Conservation (phyloP, 2,329 filamentous ascomycete genomes). For the Botrytis fragariae region DNA sequence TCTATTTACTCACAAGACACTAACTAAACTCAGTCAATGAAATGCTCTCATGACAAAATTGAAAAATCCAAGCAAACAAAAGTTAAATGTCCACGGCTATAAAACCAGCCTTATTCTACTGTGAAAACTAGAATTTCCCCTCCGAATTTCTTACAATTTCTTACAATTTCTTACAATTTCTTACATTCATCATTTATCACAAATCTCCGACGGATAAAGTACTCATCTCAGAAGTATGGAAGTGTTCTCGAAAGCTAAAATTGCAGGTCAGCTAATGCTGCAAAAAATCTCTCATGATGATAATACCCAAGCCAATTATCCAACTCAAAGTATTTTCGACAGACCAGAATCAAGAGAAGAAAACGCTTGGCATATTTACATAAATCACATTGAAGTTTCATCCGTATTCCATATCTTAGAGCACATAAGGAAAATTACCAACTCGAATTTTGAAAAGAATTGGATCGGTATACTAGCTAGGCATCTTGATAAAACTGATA, state of each 20-base stretch:
- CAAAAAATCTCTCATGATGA: not conserved
- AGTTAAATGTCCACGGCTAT: not conserved
- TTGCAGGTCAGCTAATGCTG: not conserved
- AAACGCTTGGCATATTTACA: not conserved
- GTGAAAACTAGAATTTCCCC: not conserved
- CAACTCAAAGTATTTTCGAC: not conserved
- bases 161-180: no score
- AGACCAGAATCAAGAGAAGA: not conserved
- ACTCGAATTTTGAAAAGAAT: not conserved
- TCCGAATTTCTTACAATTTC: no score
- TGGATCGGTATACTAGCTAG: not conserved
- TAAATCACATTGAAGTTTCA: not conserved
- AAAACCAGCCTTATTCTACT: not conserved
- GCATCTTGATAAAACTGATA: not conserved
- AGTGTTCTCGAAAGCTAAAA: not conserved
- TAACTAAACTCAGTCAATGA: not conserved
- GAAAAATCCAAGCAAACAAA: not conserved
- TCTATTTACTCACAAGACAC: not conserved
- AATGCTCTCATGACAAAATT: not conserved
- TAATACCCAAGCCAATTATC: not conserved
- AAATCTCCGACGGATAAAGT: fast-evolving
- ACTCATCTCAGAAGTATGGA: not conserved
- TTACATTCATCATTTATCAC: not conserved
- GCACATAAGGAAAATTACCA: not conserved
- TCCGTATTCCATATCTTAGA: not conserved